A percentile compares a stretch with the other conserved stretches of the same genome.
phyloP scores from a whole-genome alignment of 495 filamentous ascomycete genomes.

The Cudoniella acicularis region DNA sequence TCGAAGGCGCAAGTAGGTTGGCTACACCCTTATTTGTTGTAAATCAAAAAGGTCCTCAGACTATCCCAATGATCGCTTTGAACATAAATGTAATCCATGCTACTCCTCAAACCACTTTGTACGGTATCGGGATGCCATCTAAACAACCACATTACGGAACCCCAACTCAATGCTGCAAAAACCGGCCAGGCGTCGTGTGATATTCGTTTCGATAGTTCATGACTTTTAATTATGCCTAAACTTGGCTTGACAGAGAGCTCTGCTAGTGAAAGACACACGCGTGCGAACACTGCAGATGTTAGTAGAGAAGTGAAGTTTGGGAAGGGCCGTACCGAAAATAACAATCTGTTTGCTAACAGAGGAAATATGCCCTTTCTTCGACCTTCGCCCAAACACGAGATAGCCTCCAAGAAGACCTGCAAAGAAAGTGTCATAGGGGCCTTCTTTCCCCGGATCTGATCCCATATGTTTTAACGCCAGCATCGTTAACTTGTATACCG shows the following conservation, averaged over 20 bases:
- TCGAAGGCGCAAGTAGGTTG: neutral
- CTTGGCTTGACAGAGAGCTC: slow-evolving; percentile 71
- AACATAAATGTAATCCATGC: slow-evolving; percentile 96
- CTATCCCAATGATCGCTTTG: slow-evolving; percentile 82
- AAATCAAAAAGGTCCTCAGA: slow-evolving; percentile 70
- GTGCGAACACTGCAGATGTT: slow-evolving; percentile 66
- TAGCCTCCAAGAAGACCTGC: slow-evolving; percentile 92
- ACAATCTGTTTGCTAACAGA: slow-evolving; percentile 96
- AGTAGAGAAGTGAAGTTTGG: neutral
- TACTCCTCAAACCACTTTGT: slow-evolving; percentile 85
- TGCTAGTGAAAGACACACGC: slow-evolving; percentile 78
- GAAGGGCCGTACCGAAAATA: slow-evolving; percentile 55
- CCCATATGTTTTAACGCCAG: slow-evolving; percentile 63
- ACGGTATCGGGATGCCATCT: slow-evolving; percentile 85
- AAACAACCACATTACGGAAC: slow-evolving; percentile 91
- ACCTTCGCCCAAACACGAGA: slow-evolving; percentile 77
- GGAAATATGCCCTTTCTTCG: slow-evolving; percentile 57
- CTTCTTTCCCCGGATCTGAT: slow-evolving; percentile 54
- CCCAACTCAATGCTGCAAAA: slow-evolving; percentile 89
- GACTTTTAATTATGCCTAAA: slow-evolving; percentile 36
- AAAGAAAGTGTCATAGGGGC: slow-evolving; percentile 78
- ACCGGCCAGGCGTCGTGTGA: slow-evolving; percentile 77
- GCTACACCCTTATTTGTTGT: slow-evolving; percentile 64
- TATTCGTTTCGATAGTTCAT: slow-evolving; percentile 39
- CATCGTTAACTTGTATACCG: slow-evolving; percentile 82